Evolutionary conservation across 331 rosid genomes (phyloP).

Genomic region (Spiraea crenata): DNA sequence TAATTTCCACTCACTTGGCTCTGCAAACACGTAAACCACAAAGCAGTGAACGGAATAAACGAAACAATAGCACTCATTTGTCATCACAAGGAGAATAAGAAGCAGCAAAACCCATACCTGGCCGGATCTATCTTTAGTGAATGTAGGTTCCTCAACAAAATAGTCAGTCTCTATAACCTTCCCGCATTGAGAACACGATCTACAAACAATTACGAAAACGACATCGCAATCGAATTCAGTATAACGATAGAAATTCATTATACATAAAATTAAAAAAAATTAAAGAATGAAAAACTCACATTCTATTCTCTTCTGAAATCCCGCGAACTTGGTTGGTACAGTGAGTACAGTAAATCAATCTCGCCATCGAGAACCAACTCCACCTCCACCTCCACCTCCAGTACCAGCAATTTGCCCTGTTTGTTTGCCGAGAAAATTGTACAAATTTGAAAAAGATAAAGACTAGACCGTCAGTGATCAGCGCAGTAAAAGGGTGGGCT

Average conservation of each 20-base stretch:
- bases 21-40: slow-evolving; percentile 10
- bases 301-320: background rate
- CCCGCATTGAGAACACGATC: slow-evolving; percentile 24
- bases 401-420: background rate
- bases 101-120: slow-evolving; percentile 4
- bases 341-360: background rate
- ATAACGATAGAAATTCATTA: background rate
- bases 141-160: slow-evolving; percentile 26
- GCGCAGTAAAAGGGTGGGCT: background rate
- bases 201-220: background rate
- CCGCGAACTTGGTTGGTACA: background rate
- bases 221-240: background rate
- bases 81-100: too few relatives aligned
- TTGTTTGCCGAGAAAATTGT: background rate
- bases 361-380: background rate
- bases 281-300: background rate
- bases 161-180: slow-evolving; percentile 26
- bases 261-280: background rate
- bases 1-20: slow-evolving; percentile 31
- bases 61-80: background rate
- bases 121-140: slow-evolving; percentile 26
- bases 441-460: background rate
- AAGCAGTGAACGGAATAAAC: background rate
- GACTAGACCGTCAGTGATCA: background rate
- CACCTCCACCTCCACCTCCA: background rate